Evolutionary conservation across 2,329 filamentous ascomycete species (phyloP).

Genomic region (Cephalotrichum gorgonifer): DNA sequence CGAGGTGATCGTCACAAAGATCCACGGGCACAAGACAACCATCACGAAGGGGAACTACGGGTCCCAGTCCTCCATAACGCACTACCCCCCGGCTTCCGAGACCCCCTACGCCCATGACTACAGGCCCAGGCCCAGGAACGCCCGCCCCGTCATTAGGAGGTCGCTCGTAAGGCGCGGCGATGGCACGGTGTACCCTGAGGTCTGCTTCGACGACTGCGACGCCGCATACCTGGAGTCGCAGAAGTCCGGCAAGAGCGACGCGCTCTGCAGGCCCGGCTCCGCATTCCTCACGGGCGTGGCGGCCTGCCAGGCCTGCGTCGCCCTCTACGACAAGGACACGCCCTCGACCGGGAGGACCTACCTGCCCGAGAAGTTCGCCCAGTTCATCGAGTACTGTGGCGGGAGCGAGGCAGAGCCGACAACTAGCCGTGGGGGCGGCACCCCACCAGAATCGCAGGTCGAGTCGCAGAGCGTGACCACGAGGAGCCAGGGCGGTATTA

Average conservation of each 20-base stretch:
- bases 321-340: conserved; percentile 11
- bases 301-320: conserved; percentile 33
- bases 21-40: conserved; percentile 27
- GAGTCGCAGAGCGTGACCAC: background rate
- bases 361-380: conserved; percentile 25
- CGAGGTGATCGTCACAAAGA: conserved; percentile 23
- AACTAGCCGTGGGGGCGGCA: background rate
- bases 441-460: background rate
- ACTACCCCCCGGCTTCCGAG: conserved; percentile 15
- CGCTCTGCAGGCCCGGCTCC: conserved; percentile 32
- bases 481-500: background rate
- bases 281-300: conserved; percentile 25
- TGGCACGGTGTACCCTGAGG: conserved; percentile 25
- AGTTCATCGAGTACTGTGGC: conserved; percentile 36
- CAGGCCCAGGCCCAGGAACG: background rate
- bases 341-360: conserved; percentile 19
- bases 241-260: conserved; percentile 30
- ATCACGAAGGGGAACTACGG: conserved; percentile 45
- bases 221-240: conserved; percentile 34
- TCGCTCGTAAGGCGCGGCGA: conserved; percentile 11
- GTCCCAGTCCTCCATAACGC: conserved; percentile 37
- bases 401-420: conserved; percentile 10
- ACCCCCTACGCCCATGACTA: background rate
- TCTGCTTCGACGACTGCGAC: conserved; percentile 46
- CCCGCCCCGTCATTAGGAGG: background rate